Percentiles rank a stretch among this genome's conserved stretches.
These are phyloP conservation scores for Claviceps pazoutovae DNA, from an alignment of 2,329 filamentous ascomycete genomes.

Conservation along the genomic window DNA sequence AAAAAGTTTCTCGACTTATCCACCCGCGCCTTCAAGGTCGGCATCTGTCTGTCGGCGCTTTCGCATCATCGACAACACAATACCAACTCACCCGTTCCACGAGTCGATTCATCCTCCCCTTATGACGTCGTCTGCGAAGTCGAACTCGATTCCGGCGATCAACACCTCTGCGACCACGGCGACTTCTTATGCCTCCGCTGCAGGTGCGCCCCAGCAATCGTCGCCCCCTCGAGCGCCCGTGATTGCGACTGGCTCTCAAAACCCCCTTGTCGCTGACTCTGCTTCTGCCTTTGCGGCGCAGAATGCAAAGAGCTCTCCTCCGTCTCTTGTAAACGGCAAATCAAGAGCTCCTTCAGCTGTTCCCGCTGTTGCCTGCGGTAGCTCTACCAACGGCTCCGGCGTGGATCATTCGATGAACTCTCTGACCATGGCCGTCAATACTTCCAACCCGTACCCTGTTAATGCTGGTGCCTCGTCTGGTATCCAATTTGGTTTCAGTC, in stretches of 20 bases:
- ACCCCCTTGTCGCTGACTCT: conserved; percentile 41
- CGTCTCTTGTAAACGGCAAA: conserved; percentile 78
- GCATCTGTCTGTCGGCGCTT: not conserved
- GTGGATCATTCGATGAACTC: conserved; percentile 70
- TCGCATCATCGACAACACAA: not conserved
- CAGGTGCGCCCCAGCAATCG: conserved; percentile 48
- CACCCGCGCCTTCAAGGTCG: conserved; percentile 5
- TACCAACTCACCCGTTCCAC: not conserved
- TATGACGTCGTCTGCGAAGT: conserved; percentile 49
- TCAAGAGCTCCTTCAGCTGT: conserved; percentile 55
- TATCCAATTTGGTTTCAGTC: conserved; percentile 72
- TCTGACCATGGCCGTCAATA: conserved; percentile 82
- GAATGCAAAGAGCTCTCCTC: conserved; percentile 50
- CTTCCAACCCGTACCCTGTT: conserved; percentile 57
- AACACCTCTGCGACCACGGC: conserved; percentile 43
- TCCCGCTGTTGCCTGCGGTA: conserved; percentile 51
- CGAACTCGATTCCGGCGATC: conserved; percentile 41
- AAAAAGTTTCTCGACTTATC: not conserved
- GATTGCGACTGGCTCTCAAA: conserved; percentile 42
- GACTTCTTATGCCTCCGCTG: conserved; percentile 54
- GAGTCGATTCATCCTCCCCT: conserved; percentile 13
- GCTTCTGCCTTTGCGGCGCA: conserved; percentile 33
- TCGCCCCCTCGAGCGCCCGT: conserved; percentile 43
- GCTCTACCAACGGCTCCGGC: conserved; percentile 52
- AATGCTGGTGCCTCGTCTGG: conserved; percentile 56